phyloP scores from a whole-genome alignment of 73 alveolate species.

The Paramecium caudatum region DNA sequence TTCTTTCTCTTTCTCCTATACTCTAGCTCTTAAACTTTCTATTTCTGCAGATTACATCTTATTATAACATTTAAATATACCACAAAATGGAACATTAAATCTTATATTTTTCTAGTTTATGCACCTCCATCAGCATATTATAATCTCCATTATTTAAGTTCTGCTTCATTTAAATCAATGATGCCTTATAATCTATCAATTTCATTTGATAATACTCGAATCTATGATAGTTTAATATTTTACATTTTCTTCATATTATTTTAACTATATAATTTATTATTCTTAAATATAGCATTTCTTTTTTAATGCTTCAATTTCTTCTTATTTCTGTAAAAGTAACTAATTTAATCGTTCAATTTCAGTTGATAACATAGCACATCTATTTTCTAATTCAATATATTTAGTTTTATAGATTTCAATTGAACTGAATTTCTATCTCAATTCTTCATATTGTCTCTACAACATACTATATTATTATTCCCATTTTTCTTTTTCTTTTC shows the following conservation, averaged over 20 bases:
- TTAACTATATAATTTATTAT: conserved; percentile 41
- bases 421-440: neutral
- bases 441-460: conserved; percentile 47
- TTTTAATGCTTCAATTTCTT: conserved; percentile 48
- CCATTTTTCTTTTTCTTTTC: neutral
- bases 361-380: conserved; percentile 69
- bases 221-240: neutral
- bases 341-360: conserved; percentile 42
- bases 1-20: conserved; percentile 64
- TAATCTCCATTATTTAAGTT: conserved; percentile 49
- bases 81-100: conserved; percentile 48
- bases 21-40: conserved; percentile 62
- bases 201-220: conserved; percentile 43
- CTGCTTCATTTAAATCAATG: conserved; percentile 28
- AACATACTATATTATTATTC: neutral
- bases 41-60: conserved; percentile 63
- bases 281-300: conserved; percentile 9
- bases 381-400: conserved; percentile 60
- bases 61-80: neutral
- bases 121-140: conserved; percentile 65
- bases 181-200: conserved; percentile 60
- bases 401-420: conserved; percentile 45
- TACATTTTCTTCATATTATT: conserved; percentile 65
- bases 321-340: neutral
- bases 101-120: conserved; percentile 3